These are phyloP conservation scores for Xerophyta viscosa DNA, from an alignment of 106 monocot species.

Conservation along the genomic window DNA sequence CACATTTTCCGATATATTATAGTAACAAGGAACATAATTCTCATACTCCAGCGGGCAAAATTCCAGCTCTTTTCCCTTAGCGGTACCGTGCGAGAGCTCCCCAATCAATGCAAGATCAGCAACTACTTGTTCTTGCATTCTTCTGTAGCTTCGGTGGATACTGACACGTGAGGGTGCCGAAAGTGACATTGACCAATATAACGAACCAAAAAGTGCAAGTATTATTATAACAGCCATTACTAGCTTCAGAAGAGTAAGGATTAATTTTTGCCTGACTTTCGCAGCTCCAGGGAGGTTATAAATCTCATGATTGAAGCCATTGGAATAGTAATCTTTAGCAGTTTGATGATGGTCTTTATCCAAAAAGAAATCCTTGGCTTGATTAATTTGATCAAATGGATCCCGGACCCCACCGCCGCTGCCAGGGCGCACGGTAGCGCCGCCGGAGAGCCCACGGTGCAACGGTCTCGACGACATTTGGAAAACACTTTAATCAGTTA, in stretches of 20 bases:
- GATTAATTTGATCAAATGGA: constrained; percentile 22
- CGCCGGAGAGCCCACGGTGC: constrained; percentile 46
- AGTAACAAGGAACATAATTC: constrained; percentile 81
- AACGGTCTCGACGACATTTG: constrained; percentile 70
- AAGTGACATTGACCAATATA: constrained; percentile 74
- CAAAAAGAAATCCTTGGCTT: constrained; percentile 18
- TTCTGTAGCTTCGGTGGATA: constrained; percentile 40
- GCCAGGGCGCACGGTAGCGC: constrained; percentile 19
- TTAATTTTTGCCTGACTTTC: constrained; percentile 17
- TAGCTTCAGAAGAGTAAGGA: constrained; percentile 34
- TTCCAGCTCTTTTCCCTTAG: constrained; percentile 48
- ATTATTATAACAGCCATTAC: constrained; percentile 28
- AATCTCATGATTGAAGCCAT: constrained; percentile 37
- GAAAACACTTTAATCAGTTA: too few relatives aligned
- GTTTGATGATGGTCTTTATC: constrained; percentile 1
- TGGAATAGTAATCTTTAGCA: constrained; percentile 24
- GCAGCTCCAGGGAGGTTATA: constrained; percentile 6
- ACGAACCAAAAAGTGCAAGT: constrained; percentile 43
- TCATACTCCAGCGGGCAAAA: constrained; percentile 59
- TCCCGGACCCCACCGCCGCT: constrained; percentile 18
- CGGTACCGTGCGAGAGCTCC: constrained; percentile 41
- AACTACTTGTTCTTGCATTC: constrained; percentile 68
- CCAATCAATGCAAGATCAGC: constrained; percentile 51
- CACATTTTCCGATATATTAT: constrained; percentile 38
- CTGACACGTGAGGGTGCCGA: constrained; percentile 18